Conservation (phyloP, 495 filamentous ascomycete genomes). For the Tuber indicum region DNA sequence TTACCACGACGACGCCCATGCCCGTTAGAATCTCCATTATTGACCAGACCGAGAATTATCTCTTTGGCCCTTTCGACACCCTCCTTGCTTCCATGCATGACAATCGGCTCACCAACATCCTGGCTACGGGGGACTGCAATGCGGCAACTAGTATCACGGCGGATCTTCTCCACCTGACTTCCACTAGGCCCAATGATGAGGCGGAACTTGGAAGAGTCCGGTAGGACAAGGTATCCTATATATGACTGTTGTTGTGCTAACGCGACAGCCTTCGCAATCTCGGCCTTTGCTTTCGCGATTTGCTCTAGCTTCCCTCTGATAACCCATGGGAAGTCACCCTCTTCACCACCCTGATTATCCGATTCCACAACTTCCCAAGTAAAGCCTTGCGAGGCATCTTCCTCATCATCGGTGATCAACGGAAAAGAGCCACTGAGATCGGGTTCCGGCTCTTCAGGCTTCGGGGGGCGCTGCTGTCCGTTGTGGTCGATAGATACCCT, state of each 20-base stretch:
- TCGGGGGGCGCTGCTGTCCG: constrained; percentile 65
- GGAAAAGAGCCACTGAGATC: constrained; percentile 59
- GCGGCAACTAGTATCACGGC: constrained; percentile 82
- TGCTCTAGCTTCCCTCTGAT: constrained; percentile 70
- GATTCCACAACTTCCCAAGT: constrained; percentile 73
- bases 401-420: constrained; percentile 78
- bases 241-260: constrained; percentile 63
- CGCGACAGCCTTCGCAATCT: constrained; percentile 62
- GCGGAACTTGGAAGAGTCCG: constrained; percentile 82
- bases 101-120: constrained; percentile 72
- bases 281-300: constrained; percentile 67
- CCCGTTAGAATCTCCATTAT: constrained; percentile 41
- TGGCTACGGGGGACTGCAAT: constrained; percentile 85
- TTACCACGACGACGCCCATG: not conserved
- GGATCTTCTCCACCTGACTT: constrained; percentile 82
- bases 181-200: constrained; percentile 85
- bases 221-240: constrained; percentile 80
- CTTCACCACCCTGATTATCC: constrained; percentile 44
- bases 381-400: constrained; percentile 55
- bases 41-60: constrained; percentile 75
- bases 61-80: constrained; percentile 83
- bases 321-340: constrained; percentile 85
- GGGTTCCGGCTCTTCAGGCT: constrained; percentile 49
- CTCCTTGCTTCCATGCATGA: constrained; percentile 70
- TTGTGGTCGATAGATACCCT: constrained; percentile 85